These are phyloP conservation scores for Saccharata proteae DNA, from an alignment of 2,329 filamentous ascomycete species.

Conservation along the genomic window DNA sequence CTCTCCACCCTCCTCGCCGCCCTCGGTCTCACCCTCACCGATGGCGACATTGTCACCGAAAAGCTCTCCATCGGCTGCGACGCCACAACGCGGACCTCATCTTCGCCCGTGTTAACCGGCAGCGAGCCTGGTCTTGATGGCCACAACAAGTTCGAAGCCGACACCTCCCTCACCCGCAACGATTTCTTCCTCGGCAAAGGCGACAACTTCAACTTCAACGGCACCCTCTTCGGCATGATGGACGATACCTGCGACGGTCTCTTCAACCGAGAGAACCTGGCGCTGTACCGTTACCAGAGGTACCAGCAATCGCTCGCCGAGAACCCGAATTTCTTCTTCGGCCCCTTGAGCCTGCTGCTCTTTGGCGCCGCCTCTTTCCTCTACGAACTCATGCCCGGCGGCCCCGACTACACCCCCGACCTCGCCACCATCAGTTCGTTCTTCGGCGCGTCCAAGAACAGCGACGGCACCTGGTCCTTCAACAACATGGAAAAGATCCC, in stretches of 20 bases:
- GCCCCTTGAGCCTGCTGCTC: constrained; percentile 27
- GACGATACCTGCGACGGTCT: constrained; percentile 21
- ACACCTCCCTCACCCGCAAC: constrained; percentile 29
- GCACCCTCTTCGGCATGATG: constrained; percentile 29
- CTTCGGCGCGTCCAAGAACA: constrained; percentile 30
- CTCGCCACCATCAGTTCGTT: constrained; percentile 24
- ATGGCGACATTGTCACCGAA: constrained; percentile 29
- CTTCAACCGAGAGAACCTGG: constrained; percentile 26
- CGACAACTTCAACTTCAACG: constrained; percentile 29
- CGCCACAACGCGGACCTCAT: constrained; percentile 29
- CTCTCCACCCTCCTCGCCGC: constrained; percentile 28
- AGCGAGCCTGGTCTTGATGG: constrained; percentile 30
- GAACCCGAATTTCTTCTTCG: constrained; percentile 32
- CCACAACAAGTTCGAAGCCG: constrained; percentile 33
- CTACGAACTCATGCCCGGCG: constrained; percentile 31
- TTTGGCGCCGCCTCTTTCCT: constrained; percentile 33
- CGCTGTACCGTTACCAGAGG: constrained; percentile 27
- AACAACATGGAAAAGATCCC: constrained; percentile 28
- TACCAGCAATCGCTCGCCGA: constrained; percentile 25
- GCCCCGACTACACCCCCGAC: constrained; percentile 20
- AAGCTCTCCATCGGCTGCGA: constrained; percentile 36
- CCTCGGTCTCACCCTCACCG: constrained; percentile 26
- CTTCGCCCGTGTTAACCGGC: constrained; percentile 21
- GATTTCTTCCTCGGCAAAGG: constrained; percentile 26
- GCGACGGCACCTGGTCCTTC: constrained; percentile 25